These are phyloP conservation scores for Colletotrichum sojae DNA, from an alignment of 2,329 filamentous ascomycete genomes.

Conservation along the genomic window DNA sequence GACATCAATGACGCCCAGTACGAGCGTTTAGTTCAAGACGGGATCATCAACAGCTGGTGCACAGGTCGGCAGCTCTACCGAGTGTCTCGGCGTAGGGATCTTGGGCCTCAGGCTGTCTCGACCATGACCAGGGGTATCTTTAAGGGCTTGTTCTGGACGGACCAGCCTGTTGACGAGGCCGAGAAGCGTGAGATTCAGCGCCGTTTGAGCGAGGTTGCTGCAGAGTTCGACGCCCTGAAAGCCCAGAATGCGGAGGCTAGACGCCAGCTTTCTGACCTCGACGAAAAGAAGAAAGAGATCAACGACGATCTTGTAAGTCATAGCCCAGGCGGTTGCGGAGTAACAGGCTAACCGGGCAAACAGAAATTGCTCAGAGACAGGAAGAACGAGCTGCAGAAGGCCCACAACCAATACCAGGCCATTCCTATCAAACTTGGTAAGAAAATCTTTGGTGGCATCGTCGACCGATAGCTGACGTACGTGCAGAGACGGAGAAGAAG, in stretches of 20 bases:
- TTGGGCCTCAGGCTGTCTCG: constrained; percentile 80
- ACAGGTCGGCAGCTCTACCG: constrained; percentile 74
- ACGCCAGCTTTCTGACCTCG: constrained; percentile 53
- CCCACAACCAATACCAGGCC: constrained; percentile 73
- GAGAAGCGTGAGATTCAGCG: constrained; percentile 74
- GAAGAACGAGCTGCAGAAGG: constrained; percentile 78
- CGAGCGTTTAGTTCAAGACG: constrained; percentile 70
- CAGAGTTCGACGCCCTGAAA: constrained; percentile 58
- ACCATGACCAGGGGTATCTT: constrained; percentile 75
- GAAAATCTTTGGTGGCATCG: constrained; percentile 44
- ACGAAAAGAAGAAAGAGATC: constrained; percentile 43
- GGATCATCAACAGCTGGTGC: constrained; percentile 78
- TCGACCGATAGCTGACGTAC: constrained; percentile 6
- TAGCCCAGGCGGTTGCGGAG: too few relatives aligned
- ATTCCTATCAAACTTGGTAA: constrained; percentile 81
- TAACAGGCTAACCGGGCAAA: constrained; percentile 42
- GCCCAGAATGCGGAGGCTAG: constrained; percentile 58
- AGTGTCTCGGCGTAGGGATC: constrained; percentile 82
- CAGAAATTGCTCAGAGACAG: constrained; percentile 69
- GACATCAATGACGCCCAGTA: constrained; percentile 79
- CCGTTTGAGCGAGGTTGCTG: constrained; percentile 61
- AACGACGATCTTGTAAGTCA: constrained; percentile 49
- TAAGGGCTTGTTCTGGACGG: constrained; percentile 79
- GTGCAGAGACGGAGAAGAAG: constrained; percentile 47
- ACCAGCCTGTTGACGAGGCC: constrained; percentile 79